Evolutionary conservation across 257 asterid species (phyloP), one percentile per base, ranked within the genome.

Genomic region (Solanum megistacrolobum): DNA sequence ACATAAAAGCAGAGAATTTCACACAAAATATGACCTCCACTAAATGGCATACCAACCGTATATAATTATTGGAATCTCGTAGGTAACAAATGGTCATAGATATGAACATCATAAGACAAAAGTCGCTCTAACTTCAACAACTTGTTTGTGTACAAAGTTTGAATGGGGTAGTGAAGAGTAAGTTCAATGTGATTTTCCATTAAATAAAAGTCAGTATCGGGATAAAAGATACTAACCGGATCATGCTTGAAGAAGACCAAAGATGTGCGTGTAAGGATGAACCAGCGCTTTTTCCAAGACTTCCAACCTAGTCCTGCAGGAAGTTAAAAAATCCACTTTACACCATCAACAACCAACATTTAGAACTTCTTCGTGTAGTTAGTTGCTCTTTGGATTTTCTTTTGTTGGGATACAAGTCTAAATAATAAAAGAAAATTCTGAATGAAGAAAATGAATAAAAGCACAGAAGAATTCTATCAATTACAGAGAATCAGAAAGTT

Each of bases 271-370:
- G 99, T 96, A 68, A 96, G 98, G 91, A 96, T 95, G 90, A 96
- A 96, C 99, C 98, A 96, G 21, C 99, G 94, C 90, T 93, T 96
- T 93, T 96, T 96, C 99, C 99, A 96, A 83, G 97, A 95, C 92
- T 93, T 96, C 99, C 99, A 96, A 72, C 99, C 98, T 89, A 96
- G 89, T 86, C 99, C 99, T 96, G 98, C 92, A 81, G 14, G 41
- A 46, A 46, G 85, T 27, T 46, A 16, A 46, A 81, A 27, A 9
- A 46, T 27, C 23, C 13, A 46, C 27, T 81, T 29, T 81, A 76
- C 55, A 76, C 58, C 18, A 27, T 39, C 52, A 35, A 74, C 55
- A 76, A 76, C 58, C 58, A 81, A 81, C 68, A 81, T 81, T 46
- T 27, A 43, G 6, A 46, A 46, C 68, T 25, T 43, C n/a, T 27